These are phyloP conservation scores for Cicer pinnatifidum DNA, from an alignment of 306 rosid species.

Conservation along the genomic window DNA sequence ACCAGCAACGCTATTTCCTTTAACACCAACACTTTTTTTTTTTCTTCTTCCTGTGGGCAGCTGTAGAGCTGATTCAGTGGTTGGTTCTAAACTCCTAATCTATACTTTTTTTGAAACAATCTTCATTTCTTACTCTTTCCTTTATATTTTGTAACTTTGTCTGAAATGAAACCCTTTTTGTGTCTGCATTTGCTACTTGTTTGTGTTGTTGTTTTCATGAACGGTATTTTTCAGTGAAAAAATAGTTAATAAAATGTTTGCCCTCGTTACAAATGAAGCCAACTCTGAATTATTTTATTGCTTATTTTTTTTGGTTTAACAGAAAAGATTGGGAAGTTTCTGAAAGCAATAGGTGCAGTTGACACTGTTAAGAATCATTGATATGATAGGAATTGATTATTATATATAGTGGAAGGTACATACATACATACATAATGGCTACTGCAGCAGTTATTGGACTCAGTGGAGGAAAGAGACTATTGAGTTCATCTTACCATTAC, in stretches of 20 bases:
- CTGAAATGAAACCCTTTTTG: conserved; percentile 21
- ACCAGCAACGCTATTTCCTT: too few species aligned
- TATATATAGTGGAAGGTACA: conserved; percentile 24
- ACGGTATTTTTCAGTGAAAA: background rate
- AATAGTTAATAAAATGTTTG: background rate
- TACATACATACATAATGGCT: conserved; percentile 68
- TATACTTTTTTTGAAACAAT: conserved; percentile 1
- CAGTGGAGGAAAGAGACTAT: conserved; percentile 80
- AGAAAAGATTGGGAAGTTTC: conserved; percentile 46
- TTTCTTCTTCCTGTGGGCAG: too few species aligned
- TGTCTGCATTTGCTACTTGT: conserved; percentile 17
- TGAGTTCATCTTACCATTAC: conserved; percentile 74
- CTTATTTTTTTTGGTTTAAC: conserved; percentile 15
- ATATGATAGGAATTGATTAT: background rate
- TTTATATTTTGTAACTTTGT: conserved; percentile 20
- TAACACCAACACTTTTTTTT: too few species aligned
- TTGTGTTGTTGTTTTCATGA: conserved; percentile 31
- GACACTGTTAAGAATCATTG: conserved; percentile 38
- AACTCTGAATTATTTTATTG: background rate
- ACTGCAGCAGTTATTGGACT: conserved; percentile 88
- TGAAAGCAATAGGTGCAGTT: conserved; percentile 41
- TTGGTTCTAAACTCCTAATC: conserved; percentile 16
- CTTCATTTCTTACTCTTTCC: conserved; percentile 26
- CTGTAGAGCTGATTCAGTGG: too few species aligned
- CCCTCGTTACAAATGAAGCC: background rate